These are phyloP conservation scores for Arabidopsis suecica DNA, from an alignment of 345 rosid species.

Conservation along the genomic window DNA sequence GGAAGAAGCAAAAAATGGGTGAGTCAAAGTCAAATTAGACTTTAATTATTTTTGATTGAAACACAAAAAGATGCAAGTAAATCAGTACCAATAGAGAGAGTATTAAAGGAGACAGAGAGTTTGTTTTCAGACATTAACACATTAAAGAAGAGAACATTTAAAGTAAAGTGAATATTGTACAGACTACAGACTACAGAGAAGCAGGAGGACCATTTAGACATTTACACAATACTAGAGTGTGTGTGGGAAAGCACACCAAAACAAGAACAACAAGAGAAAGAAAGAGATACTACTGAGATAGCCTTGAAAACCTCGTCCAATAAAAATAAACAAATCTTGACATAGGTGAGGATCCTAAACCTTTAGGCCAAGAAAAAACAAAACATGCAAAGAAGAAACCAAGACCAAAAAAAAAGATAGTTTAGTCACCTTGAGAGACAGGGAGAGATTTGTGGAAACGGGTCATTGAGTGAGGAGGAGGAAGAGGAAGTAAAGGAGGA, in stretches of 20 bases:
- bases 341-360: conserved; percentile 32
- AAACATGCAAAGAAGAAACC: conserved; percentile 39
- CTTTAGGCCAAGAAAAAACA: conserved; percentile 37
- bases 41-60: not conserved
- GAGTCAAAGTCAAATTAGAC: conserved; percentile 37
- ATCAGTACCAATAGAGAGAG: conserved; percentile 36
- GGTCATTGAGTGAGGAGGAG: conserved; percentile 64
- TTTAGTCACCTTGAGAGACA: conserved; percentile 43
- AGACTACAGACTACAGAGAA: conserved; percentile 15
- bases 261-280: conserved; percentile 8
- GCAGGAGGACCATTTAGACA: conserved; percentile 40
- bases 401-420: conserved; percentile 41
- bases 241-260: conserved; percentile 35
- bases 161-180: conserved; percentile 29
- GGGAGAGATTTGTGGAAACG: conserved; percentile 60
- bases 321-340: not conserved
- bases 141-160: conserved; percentile 39
- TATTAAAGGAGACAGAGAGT: conserved; percentile 35
- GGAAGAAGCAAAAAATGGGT: conserved; percentile 32
- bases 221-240: conserved; percentile 20
- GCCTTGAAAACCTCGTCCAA: conserved; percentile 44
- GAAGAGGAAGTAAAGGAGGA: conserved; percentile 56
- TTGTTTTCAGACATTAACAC: conserved; percentile 32
- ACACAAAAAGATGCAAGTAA: conserved; percentile 33
- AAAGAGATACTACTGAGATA: too few relatives aligned